These are phyloP conservation scores for Canavalia gladiata DNA, from an alignment of 306 rosid species.

Conservation along the genomic window DNA sequence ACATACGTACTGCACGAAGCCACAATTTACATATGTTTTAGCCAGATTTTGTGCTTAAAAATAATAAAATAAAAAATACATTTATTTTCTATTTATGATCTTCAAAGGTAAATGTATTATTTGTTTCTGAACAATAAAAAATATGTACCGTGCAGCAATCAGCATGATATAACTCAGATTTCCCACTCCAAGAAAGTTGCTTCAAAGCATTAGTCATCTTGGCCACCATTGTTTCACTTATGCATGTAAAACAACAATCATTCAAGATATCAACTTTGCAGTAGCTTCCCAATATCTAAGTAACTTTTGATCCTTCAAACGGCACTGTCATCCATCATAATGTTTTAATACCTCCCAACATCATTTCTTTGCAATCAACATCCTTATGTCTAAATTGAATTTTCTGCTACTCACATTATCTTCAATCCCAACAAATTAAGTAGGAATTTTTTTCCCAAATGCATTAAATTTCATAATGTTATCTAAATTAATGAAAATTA, in stretches of 20 bases:
- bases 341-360: conserved; percentile 64
- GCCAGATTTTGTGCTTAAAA: neutral
- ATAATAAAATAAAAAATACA: too few species aligned
- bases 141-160: too few species aligned
- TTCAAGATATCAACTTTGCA: conserved; percentile 59
- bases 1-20: neutral
- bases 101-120: neutral
- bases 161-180: neutral
- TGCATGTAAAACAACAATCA: conserved; percentile 48
- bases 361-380: conserved; percentile 63
- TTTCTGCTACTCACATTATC: neutral
- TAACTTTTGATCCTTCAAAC: conserved; percentile 52
- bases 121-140: too few species aligned
- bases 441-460: neutral
- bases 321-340: conserved; percentile 58
- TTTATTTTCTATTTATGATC: neutral
- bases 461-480: neutral
- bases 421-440: neutral
- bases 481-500: neutral
- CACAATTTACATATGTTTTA: conserved; percentile 9
- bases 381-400: neutral
- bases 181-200: conserved; percentile 52
- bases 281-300: conserved; percentile 51
- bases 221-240: conserved; percentile 49
- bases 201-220: conserved; percentile 57